Evolutionary conservation across 495 filamentous ascomycete genomes (phyloP).

Genomic region (Corynascus novoguineensis): DNA sequence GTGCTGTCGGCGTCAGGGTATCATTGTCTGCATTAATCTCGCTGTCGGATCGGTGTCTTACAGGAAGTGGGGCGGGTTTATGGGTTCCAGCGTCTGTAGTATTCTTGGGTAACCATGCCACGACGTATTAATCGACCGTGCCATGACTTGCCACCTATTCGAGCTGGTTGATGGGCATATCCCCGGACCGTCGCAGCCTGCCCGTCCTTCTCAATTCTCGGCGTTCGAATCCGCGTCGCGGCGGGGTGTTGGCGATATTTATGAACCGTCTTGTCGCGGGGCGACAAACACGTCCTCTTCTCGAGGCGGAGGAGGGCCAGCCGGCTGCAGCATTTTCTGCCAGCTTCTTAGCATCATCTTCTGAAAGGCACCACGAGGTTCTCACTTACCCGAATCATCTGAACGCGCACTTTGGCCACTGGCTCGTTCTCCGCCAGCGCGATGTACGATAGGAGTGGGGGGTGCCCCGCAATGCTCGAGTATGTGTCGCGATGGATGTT

Average conservation of each 20-base stretch:
- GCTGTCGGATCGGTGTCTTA: not conserved
- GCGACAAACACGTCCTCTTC: conserved; percentile 37
- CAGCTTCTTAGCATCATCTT: not conserved
- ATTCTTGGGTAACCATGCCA: not conserved
- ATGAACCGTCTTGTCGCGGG: conserved; percentile 11
- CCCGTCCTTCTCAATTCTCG: not conserved
- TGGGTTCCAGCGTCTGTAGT: not conserved
- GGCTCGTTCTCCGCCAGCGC: conserved; percentile 80
- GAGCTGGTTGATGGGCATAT: not conserved
- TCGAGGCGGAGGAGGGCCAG: conserved; percentile 72
- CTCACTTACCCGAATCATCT: conserved; percentile 65
- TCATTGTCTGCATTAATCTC: not conserved
- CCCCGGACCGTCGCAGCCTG: not conserved
- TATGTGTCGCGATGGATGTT: conserved; percentile 86
- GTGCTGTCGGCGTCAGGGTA: conserved; percentile 2
- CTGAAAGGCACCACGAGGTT: not conserved
- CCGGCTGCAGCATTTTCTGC: conserved; percentile 85
- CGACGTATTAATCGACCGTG: not conserved
- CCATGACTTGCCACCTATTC: not conserved
- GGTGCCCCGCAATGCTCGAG: conserved; percentile 82
- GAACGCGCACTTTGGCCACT: conserved; percentile 65
- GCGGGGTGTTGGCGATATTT: not conserved
- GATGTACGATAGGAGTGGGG: conserved; percentile 83
- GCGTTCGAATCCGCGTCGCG: not conserved
- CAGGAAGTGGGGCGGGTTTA: not conserved